These are phyloP conservation scores for Lactifluus volemus DNA, from an alignment of 768 basidiomycete genomes.

Conservation along the genomic window DNA sequence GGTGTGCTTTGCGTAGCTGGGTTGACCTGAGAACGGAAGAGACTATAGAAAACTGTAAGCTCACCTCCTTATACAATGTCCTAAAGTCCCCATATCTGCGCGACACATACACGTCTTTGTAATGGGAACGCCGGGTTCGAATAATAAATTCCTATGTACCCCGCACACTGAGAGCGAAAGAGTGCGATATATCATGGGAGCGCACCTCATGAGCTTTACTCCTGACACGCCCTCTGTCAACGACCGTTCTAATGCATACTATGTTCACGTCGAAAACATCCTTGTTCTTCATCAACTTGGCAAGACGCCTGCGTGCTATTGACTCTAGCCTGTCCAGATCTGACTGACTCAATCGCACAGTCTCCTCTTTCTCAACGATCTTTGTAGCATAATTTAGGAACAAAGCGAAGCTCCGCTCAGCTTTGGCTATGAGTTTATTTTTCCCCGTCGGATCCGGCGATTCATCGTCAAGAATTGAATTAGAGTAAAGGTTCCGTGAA, in stretches of 20 bases:
- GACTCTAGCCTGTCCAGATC: slow-evolving; percentile 76
- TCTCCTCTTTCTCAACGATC: slow-evolving; percentile 76
- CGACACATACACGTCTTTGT: slow-evolving; percentile 77
- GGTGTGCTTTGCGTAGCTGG: slow-evolving; percentile 81
- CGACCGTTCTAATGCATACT: slow-evolving; percentile 74
- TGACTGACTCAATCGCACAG: slow-evolving; percentile 78
- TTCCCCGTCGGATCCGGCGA: slow-evolving; percentile 45
- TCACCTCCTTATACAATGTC: slow-evolving; percentile 76
- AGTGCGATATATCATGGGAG: slow-evolving; percentile 14
- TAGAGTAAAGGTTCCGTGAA: slow-evolving; percentile 64
- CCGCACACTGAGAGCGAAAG: not conserved
- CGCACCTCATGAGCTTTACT: slow-evolving; percentile 81
- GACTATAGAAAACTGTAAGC: slow-evolving; percentile 17
- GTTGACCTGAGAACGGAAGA: slow-evolving; percentile 14
- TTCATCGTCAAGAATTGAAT: slow-evolving; percentile 50
- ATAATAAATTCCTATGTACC: slow-evolving; percentile 82
- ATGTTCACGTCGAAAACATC: slow-evolving; percentile 85
- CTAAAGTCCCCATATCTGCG: slow-evolving; percentile 94
- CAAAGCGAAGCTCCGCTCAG: slow-evolving; percentile 79
- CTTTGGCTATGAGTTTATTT: slow-evolving; percentile 60
- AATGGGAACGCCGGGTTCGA: slow-evolving; percentile 66
- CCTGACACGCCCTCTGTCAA: slow-evolving; percentile 78
- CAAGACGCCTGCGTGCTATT: slow-evolving; percentile 55
- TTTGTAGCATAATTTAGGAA: slow-evolving; percentile 79
- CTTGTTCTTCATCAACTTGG: slow-evolving; percentile 36